Evolutionary conservation across 2,329 filamentous ascomycete species (phyloP).

Genomic region (Thielaviopsis populi): DNA sequence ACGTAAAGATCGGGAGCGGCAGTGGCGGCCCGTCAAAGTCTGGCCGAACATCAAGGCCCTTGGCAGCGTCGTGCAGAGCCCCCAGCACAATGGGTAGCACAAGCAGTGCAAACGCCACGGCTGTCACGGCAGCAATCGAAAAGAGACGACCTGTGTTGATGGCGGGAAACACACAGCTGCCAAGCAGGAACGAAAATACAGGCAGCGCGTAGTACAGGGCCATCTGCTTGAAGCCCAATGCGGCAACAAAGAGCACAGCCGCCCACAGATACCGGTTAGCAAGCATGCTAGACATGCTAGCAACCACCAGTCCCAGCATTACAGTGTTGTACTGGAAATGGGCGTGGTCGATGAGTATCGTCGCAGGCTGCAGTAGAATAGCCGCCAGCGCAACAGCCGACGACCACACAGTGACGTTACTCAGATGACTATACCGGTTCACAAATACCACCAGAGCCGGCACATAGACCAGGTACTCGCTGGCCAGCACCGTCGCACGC

Average conservation of each 20-base stretch:
- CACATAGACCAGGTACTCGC: constrained; percentile 80
- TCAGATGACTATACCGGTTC: constrained; percentile 60
- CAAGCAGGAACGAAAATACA: constrained; percentile 82
- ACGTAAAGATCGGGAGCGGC: constrained; percentile 43
- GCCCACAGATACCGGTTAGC: constrained; percentile 76
- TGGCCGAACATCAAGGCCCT: constrained; percentile 31
- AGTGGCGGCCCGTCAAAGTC: constrained; percentile 13
- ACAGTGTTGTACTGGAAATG: constrained; percentile 98
- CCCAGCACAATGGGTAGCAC: constrained; percentile 62
- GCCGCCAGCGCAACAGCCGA: constrained; percentile 73
- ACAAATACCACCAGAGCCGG: constrained; percentile 77
- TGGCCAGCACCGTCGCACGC: constrained; percentile 79
- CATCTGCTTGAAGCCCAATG: constrained; percentile 99
- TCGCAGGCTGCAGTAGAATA: constrained; percentile 80
- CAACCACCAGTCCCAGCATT: constrained; percentile 84
- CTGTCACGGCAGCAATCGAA: constrained; percentile 58
- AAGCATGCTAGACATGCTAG: constrained; percentile 75
- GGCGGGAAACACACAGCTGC: constrained; percentile 64
- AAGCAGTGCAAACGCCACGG: constrained; percentile 57
- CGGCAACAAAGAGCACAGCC: constrained; percentile 82
- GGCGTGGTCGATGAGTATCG: constrained; percentile 84
- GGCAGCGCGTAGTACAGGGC: constrained; percentile 90
- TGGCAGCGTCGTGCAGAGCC: constrained; percentile 51
- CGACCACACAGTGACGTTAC: constrained; percentile 67
- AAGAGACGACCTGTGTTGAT: constrained; percentile 54